These are phyloP conservation scores for Gymnopilus dilepis DNA, from an alignment of 768 basidiomycete genomes.

Conservation along the genomic window DNA sequence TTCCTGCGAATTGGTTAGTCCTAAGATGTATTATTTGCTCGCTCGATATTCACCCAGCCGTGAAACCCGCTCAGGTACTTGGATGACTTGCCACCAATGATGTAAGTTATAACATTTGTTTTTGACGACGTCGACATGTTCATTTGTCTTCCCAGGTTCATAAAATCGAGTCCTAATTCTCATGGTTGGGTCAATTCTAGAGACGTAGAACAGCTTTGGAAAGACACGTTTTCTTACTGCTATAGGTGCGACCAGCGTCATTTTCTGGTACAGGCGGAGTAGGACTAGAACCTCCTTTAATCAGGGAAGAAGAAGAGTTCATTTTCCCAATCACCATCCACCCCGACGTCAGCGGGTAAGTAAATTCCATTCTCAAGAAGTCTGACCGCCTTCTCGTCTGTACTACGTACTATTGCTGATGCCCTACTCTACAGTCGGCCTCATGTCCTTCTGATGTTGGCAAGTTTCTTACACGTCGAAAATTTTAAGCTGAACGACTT, in stretches of 20 bases:
- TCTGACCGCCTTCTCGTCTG: constrained; percentile 10
- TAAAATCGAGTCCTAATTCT: constrained; percentile 67
- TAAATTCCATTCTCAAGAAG: constrained; percentile 10
- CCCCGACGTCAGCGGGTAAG: constrained; percentile 75
- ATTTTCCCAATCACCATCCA: constrained; percentile 82
- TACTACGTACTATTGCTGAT: no score
- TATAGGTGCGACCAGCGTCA: constrained; percentile 50
- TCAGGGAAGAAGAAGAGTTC: constrained; percentile 66
- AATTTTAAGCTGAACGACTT: neutral
- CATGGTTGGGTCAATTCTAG: constrained; percentile 78
- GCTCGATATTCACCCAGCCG: no score
- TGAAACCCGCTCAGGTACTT: constrained; percentile 69
- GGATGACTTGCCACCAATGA: constrained; percentile 78
- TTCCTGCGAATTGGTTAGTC: constrained; percentile 72
- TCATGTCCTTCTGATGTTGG: constrained; percentile 78
- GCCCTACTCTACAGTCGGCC: constrained; percentile 47
- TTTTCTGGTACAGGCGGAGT: neutral
- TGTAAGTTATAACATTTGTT: constrained; percentile 42
- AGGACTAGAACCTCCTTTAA: neutral
- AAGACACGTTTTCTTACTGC: constrained; percentile 72
- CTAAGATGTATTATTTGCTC: no score
- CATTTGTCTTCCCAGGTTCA: constrained; percentile 54
- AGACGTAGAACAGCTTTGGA: constrained; percentile 77
- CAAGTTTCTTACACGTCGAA: constrained; percentile 25
- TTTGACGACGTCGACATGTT: neutral